phyloP scores from a whole-genome alignment of 2,329 filamentous ascomycete genomes.

The Exophiala aquamarina region DNA sequence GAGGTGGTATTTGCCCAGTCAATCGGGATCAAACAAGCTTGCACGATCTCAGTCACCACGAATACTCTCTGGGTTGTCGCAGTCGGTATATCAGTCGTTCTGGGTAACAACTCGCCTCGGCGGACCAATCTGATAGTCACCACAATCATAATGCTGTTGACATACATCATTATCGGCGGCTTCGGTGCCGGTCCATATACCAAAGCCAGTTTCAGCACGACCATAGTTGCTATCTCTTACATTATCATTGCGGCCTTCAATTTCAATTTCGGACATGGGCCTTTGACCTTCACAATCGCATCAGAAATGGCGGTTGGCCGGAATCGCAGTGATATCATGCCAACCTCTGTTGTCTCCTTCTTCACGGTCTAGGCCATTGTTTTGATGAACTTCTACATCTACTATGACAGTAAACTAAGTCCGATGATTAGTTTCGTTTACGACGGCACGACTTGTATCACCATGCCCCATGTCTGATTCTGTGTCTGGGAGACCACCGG shows the following conservation, averaged over 20 bases:
- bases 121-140: conserved; percentile 41
- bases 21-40: conserved; percentile 44
- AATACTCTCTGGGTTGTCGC: conserved; percentile 46
- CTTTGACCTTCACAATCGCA: conserved; percentile 44
- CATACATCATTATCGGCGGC: conserved; percentile 44
- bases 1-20: conserved; percentile 45
- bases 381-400: conserved; percentile 39
- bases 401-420: conserved; percentile 34
- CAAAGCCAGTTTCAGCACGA: conserved; percentile 30
- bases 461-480: conserved; percentile 37
- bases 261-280: conserved; percentile 49
- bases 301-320: conserved; percentile 50
- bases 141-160: conserved; percentile 40
- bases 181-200: conserved; percentile 38
- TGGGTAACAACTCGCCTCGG: conserved; percentile 43
- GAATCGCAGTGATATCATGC: conserved; percentile 50
- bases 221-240: conserved; percentile 44
- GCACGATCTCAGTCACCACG: conserved; percentile 44
- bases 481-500: conserved; percentile 36
- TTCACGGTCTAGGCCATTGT: conserved; percentile 36
- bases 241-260: conserved; percentile 48
- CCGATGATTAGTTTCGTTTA: conserved; percentile 39
- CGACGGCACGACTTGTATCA: conserved; percentile 31
- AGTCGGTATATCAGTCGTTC: conserved; percentile 40
- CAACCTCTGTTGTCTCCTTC: conserved; percentile 45